These are phyloP conservation scores for Aspergillus ellipticus DNA, from an alignment of 495 filamentous ascomycete genomes.

Conservation along the genomic window DNA sequence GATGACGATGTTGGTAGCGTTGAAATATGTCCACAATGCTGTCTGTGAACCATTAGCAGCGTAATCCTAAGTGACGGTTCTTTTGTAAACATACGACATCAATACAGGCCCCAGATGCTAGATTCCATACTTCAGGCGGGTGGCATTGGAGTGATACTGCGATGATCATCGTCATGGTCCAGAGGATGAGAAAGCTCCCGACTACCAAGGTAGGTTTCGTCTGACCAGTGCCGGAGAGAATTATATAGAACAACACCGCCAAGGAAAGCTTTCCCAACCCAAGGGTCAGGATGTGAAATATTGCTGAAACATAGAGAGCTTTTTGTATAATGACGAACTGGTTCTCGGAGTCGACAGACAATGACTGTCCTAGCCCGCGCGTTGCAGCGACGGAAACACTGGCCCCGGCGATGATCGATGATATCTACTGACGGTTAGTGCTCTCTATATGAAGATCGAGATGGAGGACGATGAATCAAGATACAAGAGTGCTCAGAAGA, in stretches of 20 bases:
- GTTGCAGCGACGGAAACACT: neutral
- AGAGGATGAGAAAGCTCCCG: neutral
- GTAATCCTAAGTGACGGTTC: neutral
- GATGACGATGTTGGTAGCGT: neutral
- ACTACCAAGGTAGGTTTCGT: neutral
- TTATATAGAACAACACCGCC: neutral
- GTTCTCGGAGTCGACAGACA: neutral
- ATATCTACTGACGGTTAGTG: neutral
- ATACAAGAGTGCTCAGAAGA: neutral
- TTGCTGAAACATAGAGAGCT: neutral
- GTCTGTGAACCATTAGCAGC: neutral
- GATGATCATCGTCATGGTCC: neutral
- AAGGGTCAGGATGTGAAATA: constrained; percentile 2
- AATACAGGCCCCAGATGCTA: neutral
- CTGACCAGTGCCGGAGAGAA: neutral
- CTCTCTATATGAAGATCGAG: neutral
- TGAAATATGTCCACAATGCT: neutral
- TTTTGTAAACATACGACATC: neutral
- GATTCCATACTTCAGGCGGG: neutral
- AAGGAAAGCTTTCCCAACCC: constrained; percentile 4
- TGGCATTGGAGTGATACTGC: neutral
- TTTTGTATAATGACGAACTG: neutral
- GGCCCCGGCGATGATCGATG: neutral
- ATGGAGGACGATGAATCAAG: neutral
- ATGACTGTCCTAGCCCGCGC: neutral